Percentiles rank a stretch among this genome's conserved stretches.
Conservation (phyloP, 2,329 filamentous ascomycete genomes). For the Penicillium thymicola region DNA sequence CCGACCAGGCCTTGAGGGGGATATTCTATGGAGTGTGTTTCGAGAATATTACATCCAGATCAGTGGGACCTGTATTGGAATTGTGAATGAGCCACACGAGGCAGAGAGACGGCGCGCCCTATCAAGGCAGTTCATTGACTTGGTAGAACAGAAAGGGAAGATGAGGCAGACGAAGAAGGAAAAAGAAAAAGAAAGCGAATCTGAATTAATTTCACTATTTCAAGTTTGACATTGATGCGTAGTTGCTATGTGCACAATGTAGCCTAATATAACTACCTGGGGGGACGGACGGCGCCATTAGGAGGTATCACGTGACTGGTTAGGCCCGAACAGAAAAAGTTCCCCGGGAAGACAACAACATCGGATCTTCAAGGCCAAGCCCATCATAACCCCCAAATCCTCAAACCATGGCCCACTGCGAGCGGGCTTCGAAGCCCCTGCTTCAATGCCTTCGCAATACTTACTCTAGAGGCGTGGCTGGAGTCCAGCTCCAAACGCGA, state of each 20-base stretch:
- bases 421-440: slow-evolving; percentile 43
- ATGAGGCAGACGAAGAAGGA: not conserved
- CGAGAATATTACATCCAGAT: slow-evolving; percentile 24
- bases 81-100: not conserved
- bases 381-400: slow-evolving; percentile 7
- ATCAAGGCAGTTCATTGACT: slow-evolving; percentile 7
- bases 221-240: not conserved
- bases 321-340: slow-evolving; percentile 36
- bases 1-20: slow-evolving; percentile 29
- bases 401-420: slow-evolving; percentile 41
- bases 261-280: too few relatives aligned
- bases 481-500: slow-evolving; percentile 41
- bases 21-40: slow-evolving; percentile 27
- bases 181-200: not conserved
- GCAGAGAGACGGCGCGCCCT: not conserved
- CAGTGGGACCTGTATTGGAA: not conserved
- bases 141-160: slow-evolving; percentile 1
- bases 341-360: slow-evolving; percentile 31
- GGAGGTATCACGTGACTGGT: not conserved
- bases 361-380: slow-evolving; percentile 18
- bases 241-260: not conserved
- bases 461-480: slow-evolving; percentile 32
- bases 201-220: not conserved
- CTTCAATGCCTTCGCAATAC: slow-evolving; percentile 42
- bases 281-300: slow-evolving; percentile 21